A percentile compares a stretch with the other conserved stretches of the same genome.
Evolutionary conservation across 148 eudicot genomes (phyloP).

Genomic region (Amaranthus hypochondriacus): DNA sequence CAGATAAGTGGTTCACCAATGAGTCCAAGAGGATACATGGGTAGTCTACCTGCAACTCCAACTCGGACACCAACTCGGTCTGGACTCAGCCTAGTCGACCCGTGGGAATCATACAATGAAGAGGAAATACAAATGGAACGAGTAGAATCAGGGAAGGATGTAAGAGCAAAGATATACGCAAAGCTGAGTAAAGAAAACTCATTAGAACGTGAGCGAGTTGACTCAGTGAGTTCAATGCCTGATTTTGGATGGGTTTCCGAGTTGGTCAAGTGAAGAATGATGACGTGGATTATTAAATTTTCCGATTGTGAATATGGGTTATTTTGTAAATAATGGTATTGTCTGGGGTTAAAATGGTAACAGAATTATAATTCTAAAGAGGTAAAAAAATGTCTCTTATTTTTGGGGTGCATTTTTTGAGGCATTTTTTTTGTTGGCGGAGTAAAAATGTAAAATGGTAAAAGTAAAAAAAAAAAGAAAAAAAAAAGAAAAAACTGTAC

Average conservation of each 20-base stretch:
- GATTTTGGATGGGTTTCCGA: conserved; percentile 74
- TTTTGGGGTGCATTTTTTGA: conserved; percentile 22
- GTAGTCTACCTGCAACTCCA: conserved; percentile 49
- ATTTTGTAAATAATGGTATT: background rate
- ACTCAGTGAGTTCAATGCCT: conserved; percentile 26
- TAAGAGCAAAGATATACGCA: conserved; percentile 53
- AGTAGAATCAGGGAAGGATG: conserved; percentile 57
- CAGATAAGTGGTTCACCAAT: conserved; percentile 33
- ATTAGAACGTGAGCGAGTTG: conserved; percentile 32
- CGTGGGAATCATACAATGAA: conserved; percentile 23
- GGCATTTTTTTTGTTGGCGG: conserved; percentile 1
- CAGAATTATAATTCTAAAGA: no score
- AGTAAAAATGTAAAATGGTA: no score
- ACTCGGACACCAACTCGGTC: conserved; percentile 33
- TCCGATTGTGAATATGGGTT: conserved; percentile 13
- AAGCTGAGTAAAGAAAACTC: conserved; percentile 67
- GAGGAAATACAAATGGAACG: conserved; percentile 63
- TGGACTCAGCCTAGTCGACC: conserved; percentile 35
- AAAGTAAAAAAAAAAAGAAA: background rate
- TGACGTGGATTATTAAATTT: background rate
- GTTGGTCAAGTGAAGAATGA: conserved; percentile 33
- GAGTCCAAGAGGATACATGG: conserved; percentile 20
- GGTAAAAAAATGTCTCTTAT: conserved; percentile 20
- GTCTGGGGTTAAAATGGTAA: background rate
- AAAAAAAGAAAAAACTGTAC: background rate